Base-by-base conservation (phyloP, 345 rosid genomes). In the Luvunga scandens region DNA sequence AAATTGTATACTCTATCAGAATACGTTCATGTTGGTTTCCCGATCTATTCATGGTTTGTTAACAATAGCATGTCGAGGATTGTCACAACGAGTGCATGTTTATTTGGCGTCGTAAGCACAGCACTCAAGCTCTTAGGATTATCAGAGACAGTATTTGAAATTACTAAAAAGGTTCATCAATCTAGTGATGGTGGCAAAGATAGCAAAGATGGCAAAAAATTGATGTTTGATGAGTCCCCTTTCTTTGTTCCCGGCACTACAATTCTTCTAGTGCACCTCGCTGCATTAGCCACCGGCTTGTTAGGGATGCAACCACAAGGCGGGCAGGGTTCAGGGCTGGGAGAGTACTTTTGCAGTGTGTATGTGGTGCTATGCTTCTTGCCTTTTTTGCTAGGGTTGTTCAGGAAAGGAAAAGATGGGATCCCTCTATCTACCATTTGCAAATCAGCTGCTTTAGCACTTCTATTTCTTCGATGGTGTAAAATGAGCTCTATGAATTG, bases 1-100 rank as follows among this genome's bases (percentile, higher is more conserved):
- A 68, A 66, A 39, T 0, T 81, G 2, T 81, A 81, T 28, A 79
- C 84, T 16, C 55, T 88, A 12, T 60, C 75, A 0, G 89, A 91
- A 69, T 84, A 83, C 74, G 48, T 83, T 6, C 21, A 50, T 55
- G 18, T 19, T 5, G 89, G 88, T 48, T 24, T 87, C 38, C 80
- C 93, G 0, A 45, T 85, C 2, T 73, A 80, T 8, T 79, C 84
- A 25, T 91, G 92, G 91, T 89, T 88, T 89, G 83, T 83, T 67
- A 79, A 73, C 73, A 80, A 71, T 16, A 75, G 75, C 25, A 86
- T 82, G 85, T 68, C 60, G 38, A 80, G 83, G 70, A 84, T 88
- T n/a, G 70, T 28, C 50, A 19, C 83, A 18, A 56, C 73, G 4
- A 79, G 72, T 33, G 82, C 91, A 45, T 84, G 92, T 87, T 69